Conservation (phyloP, 345 rosid species). For the Lepidium didymum region DNA sequence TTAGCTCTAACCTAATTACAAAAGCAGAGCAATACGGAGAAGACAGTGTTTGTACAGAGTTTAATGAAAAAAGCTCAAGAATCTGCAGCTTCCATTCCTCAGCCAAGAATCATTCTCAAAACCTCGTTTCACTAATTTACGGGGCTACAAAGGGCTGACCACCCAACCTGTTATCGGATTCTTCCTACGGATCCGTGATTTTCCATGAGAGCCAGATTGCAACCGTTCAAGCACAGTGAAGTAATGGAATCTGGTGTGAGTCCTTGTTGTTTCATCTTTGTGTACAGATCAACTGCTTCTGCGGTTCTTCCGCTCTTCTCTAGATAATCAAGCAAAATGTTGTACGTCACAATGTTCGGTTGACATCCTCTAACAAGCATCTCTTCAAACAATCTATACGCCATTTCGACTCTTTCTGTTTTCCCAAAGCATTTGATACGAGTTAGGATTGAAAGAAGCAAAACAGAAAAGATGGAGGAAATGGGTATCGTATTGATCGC, state of each 20-base stretch:
- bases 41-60: background rate
- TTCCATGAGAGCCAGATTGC: constrained; percentile 66
- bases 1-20: background rate
- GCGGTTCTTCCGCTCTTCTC: constrained; percentile 83
- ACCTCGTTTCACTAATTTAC: background rate
- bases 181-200: constrained; percentile 59
- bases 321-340: constrained; percentile 79
- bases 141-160: constrained; percentile 51
- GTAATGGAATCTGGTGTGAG: constrained; percentile 83
- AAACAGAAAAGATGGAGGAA: too few species aligned
- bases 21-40: background rate
- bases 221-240: constrained; percentile 61
- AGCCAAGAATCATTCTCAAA: background rate
- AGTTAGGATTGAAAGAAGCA: too few species aligned
- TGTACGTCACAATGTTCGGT: constrained; percentile 83
- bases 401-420: constrained; percentile 84
- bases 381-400: constrained; percentile 67
- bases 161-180: constrained; percentile 91
- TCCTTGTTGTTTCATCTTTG: constrained; percentile 70
- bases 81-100: background rate
- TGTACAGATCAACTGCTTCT: constrained; percentile 73
- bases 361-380: constrained; percentile 73
- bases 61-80: background rate
- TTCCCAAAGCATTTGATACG: constrained; percentile 97
- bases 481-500: too few species aligned